Evolutionary conservation across 2,329 filamentous ascomycete species (phyloP), one percentile per base, ranked within the genome.

Genomic region (Fonsecaea pedrosoi): DNA sequence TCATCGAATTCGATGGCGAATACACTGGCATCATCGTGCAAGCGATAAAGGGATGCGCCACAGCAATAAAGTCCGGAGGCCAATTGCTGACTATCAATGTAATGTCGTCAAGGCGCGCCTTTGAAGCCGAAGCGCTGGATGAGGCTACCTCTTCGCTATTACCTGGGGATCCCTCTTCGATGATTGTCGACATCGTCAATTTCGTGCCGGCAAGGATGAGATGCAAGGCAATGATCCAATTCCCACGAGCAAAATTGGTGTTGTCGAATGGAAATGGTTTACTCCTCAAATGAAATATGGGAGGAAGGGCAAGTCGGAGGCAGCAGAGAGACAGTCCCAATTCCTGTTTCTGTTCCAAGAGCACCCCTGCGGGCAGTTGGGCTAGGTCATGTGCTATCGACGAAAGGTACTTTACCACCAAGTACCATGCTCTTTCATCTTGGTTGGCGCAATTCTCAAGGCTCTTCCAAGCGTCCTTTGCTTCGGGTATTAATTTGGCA

Each of bases 71-170:
- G 50, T 56, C 40, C 7, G 65, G 21, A 38, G 63, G 60, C 65
- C 65, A 68, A 9, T 60, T 56, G 18, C 65, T 60, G 55, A 68
- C 63, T 10, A 68, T 68, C 34, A 56, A 56, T 54, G 65, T 64
- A 21, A 68, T 32, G 12, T 68, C 65, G 37, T 60, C 58, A 32
- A 61, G 57, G 18, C 61, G 60, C 35, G 54, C 60, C 8, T 61
- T 61, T 15, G 63, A 30, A 3, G 61, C 54, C 10, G 61, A 61
- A 30, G 37, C 21, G 42, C 59, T 59, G n/a, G 48, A 18, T 12
- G 42, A 50, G 30, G 60, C 59, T 10, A 53, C 38, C 45, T 61
- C 61, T 21, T 34, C 38, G 38, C 62, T 53, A 50, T 68, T 54
- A 32, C 18, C 21, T 7, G 8, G 18, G 37, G 10, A 56, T 30